A percentile compares a stretch with the other conserved stretches of the same genome.
Conservation (phyloP, 176 grass and related monocot genomes). For the Zoysia japonica region DNA sequence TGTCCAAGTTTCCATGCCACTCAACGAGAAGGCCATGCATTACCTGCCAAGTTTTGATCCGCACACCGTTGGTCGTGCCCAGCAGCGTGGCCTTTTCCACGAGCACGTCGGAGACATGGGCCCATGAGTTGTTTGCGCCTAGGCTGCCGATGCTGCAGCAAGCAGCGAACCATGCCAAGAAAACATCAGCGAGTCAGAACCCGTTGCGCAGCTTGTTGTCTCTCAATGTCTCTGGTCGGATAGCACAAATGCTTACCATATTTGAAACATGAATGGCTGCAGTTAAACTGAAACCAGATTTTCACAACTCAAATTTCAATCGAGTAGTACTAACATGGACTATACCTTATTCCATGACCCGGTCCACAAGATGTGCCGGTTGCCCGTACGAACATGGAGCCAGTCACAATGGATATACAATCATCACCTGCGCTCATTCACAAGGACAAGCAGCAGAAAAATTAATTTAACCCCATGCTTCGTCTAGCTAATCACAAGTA, state of each 20-base stretch:
- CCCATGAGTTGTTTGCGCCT: slow-evolving; percentile 51
- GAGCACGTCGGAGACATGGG: slow-evolving; percentile 71
- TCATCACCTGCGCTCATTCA: slow-evolving; percentile 62
- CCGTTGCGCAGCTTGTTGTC: slow-evolving; percentile 17
- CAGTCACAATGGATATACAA: slow-evolving; percentile 83
- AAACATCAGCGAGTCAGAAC: slow-evolving; percentile 36
- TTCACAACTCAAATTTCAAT: not conserved
- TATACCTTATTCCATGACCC: slow-evolving; percentile 73
- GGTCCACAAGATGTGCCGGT: slow-evolving; percentile 67
- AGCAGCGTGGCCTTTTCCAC: slow-evolving; percentile 62
- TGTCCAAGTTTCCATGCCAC: slow-evolving; percentile 25
- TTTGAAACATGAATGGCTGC: slow-evolving; percentile 12
- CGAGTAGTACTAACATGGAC: not conserved
- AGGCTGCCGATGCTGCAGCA: slow-evolving; percentile 79
- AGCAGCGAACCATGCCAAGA: slow-evolving; percentile 28
- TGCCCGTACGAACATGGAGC: slow-evolving; percentile 51
- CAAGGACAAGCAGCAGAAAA: not conserved
- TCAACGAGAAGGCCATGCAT: slow-evolving; percentile 38
- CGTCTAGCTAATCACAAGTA: not conserved
- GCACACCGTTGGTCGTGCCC: slow-evolving; percentile 76
- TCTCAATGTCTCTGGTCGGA: not conserved
- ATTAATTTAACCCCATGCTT: not conserved
- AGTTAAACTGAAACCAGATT: not conserved
- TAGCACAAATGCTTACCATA: not conserved
- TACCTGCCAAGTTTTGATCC: slow-evolving; percentile 97